Evolutionary conservation across 1,284 basidiomycete species (phyloP).

Genomic region (Serendipita sp.): DNA sequence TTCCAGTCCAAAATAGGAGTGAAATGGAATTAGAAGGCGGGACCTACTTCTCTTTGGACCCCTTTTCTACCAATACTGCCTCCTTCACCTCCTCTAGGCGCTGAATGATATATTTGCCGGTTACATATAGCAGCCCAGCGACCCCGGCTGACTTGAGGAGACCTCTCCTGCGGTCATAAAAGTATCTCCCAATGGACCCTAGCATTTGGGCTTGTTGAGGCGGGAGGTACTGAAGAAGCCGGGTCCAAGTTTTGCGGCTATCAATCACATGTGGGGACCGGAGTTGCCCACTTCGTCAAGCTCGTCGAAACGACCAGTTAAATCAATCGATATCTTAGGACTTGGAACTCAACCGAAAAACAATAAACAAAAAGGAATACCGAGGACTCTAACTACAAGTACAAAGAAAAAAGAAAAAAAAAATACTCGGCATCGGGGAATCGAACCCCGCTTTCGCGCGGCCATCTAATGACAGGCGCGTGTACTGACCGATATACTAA

Average conservation of each 20-base stretch:
- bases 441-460: conserved; percentile 6
- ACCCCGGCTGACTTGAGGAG: conserved; percentile 32
- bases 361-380: background rate
- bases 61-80: conserved; percentile 44
- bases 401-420: background rate
- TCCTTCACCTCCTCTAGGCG: conserved; percentile 61
- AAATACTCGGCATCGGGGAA: background rate
- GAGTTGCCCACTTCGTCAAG: background rate
- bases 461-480: background rate
- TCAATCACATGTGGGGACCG: conserved; percentile 1
- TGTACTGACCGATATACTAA: conserved; percentile 7
- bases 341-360: background rate
- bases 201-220: conserved; percentile 22
- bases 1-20: background rate
- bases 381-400: background rate
- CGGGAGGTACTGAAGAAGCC: background rate
- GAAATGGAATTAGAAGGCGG: background rate
- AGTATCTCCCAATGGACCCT: conserved; percentile 28
- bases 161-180: conserved; percentile 34
- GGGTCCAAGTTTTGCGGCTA: background rate
- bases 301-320: background rate
- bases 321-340: background rate
- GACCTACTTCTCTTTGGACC: conserved; percentile 63
- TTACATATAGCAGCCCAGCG: conserved; percentile 52
- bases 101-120: conserved; percentile 49